These are phyloP conservation scores for Candida stauntonica DNA, from an alignment of 805 yeast genomes.

Conservation along the genomic window DNA sequence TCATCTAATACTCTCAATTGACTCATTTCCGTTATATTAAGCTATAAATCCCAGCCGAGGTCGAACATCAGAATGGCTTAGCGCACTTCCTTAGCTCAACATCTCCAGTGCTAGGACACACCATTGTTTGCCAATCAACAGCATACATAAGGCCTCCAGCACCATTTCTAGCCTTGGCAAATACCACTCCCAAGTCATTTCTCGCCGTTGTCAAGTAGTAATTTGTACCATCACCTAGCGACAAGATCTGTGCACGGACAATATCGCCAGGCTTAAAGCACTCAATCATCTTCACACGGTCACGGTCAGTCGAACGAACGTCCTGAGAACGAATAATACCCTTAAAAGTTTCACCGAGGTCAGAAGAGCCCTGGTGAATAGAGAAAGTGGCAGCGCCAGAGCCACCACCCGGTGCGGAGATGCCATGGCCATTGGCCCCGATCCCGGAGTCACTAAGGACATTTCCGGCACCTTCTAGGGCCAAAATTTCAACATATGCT, in stretches of 20 bases:
- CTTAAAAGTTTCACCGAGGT: slow-evolving; percentile 83
- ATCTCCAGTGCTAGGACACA: slow-evolving; percentile 67
- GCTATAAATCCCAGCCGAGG: no score
- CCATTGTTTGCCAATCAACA: slow-evolving; percentile 94
- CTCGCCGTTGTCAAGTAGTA: slow-evolving; percentile 86
- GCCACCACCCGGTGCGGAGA: slow-evolving; percentile 47
- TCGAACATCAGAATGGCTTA: slow-evolving; percentile 57
- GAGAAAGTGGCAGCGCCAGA: slow-evolving; percentile 45
- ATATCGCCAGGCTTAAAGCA: slow-evolving; percentile 91
- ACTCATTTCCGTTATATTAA: no score
- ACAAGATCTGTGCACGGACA: slow-evolving; percentile 72
- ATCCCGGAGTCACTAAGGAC: slow-evolving; percentile 59
- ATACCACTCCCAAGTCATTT: slow-evolving; percentile 90
- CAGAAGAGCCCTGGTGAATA: slow-evolving; percentile 48
- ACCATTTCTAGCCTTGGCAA: slow-evolving; percentile 65
- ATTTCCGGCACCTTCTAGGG: slow-evolving; percentile 58
- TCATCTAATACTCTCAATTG: no score
- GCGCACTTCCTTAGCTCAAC: slow-evolving; percentile 87
- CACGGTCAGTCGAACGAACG: slow-evolving; percentile 86
- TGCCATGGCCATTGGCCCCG: slow-evolving; percentile 50
- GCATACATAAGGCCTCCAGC: slow-evolving; percentile 82
- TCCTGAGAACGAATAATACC: slow-evolving; percentile 86
- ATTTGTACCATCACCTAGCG: slow-evolving; percentile 91
- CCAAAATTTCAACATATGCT: slow-evolving; percentile 73
- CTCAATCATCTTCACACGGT: slow-evolving; percentile 71